A percentile compares a stretch with the other conserved stretches of the same genome.
Conservation (phyloP, 495 filamentous ascomycete species). For the Apiosordaria backusii region DNA sequence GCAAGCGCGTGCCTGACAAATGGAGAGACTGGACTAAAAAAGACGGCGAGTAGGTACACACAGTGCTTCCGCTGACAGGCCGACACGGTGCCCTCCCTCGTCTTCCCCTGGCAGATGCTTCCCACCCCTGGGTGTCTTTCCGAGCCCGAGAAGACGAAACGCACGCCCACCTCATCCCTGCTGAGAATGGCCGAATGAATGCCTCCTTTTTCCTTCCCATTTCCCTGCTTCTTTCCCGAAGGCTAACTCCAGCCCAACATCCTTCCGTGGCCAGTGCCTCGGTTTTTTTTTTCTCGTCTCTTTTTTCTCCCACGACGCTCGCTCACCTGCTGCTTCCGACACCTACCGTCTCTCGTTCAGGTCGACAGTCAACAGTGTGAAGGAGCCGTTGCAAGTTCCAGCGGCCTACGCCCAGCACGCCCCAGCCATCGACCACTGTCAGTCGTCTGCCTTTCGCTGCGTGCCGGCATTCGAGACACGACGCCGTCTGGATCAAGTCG, state of each 20-base stretch:
- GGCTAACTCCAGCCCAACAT: slow-evolving; percentile 5
- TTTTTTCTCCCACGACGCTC: slow-evolving; percentile 4
- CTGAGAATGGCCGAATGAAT: slow-evolving; percentile 30
- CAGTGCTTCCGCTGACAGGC: not conserved
- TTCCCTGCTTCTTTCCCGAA: slow-evolving; percentile 27
- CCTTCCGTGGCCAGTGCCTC: slow-evolving; percentile 23
- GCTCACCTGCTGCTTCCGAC: not conserved
- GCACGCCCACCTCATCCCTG: slow-evolving; percentile 27
- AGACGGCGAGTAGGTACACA: not conserved
- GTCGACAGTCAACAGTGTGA: slow-evolving; percentile 14
- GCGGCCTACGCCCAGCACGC: slow-evolving; percentile 7
- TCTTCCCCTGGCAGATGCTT: slow-evolving; percentile 12
- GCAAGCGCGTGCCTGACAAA: not conserved
- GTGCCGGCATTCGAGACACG: slow-evolving; percentile 19
- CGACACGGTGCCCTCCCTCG: slow-evolving; percentile 1
- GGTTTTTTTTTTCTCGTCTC: slow-evolving; percentile 23
- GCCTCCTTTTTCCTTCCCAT: slow-evolving; percentile 30
- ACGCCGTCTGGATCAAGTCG: slow-evolving; percentile 3
- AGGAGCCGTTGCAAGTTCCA: slow-evolving; percentile 16
- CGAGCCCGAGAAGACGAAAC: not conserved
- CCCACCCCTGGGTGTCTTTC: slow-evolving; percentile 12
- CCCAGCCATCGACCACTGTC: slow-evolving; percentile 3
- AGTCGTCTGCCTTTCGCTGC: slow-evolving; percentile 1
- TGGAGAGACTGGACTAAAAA: not conserved
- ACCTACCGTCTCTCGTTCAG: slow-evolving; percentile 28